Conservation (phyloP, 208 protist genomes). For the Wallacemonas collosoma region DNA sequence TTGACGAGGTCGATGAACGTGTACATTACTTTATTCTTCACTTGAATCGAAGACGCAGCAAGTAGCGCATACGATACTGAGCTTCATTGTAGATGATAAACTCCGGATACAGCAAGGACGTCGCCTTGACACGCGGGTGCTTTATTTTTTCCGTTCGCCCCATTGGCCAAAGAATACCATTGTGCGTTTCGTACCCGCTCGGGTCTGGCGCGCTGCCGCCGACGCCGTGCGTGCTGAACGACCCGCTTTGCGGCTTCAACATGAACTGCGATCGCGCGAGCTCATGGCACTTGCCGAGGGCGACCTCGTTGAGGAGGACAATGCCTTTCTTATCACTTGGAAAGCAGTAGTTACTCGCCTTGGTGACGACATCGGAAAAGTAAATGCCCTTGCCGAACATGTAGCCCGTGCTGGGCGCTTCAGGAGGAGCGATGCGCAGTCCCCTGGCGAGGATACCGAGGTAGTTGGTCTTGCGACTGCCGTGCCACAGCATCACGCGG, state of each 20-base stretch:
- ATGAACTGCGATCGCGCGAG: constrained; percentile 43
- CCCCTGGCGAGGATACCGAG: constrained; percentile 82
- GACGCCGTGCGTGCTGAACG: constrained; percentile 43
- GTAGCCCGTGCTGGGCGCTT: constrained; percentile 83
- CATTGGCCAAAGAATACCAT: constrained; percentile 40
- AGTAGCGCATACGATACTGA: constrained; percentile 66
- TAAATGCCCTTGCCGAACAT: constrained; percentile 86
- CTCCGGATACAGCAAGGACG: constrained; percentile 69
- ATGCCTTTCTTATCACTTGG: constrained; percentile 43
- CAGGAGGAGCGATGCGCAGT: constrained; percentile 87
- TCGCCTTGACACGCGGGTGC: constrained; percentile 20
- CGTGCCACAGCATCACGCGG: constrained; percentile 80
- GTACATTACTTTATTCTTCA: neutral
- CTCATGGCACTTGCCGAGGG: constrained; percentile 65
- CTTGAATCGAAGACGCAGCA: constrained; percentile 52
- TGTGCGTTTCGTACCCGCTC: constrained; percentile 18
- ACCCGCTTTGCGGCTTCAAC: constrained; percentile 36
- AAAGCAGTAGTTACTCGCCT: constrained; percentile 66
- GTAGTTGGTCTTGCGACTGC: constrained; percentile 76
- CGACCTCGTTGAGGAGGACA: constrained; percentile 74
- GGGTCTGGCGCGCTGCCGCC: constrained; percentile 29
- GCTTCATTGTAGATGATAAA: constrained; percentile 82
- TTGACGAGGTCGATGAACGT: too few relatives aligned
- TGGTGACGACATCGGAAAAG: constrained; percentile 65
- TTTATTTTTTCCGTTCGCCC: constrained; percentile 21